Evolutionary conservation across 352 stramenopile species (phyloP), one percentile per base, ranked within the genome.

Genomic region (Globisporangium canariense): DNA sequence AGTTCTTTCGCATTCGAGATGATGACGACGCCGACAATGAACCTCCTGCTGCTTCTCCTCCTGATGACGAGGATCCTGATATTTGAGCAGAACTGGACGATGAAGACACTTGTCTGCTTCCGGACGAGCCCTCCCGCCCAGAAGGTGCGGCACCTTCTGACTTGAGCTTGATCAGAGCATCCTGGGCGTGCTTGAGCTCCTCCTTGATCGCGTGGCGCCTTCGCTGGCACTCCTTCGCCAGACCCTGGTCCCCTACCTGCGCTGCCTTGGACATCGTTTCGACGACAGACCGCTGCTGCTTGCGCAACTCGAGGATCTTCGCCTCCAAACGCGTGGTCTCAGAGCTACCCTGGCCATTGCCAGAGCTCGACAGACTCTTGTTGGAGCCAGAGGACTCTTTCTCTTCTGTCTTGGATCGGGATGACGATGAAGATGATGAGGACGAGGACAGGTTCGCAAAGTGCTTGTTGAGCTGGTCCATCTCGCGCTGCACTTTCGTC

Each of bases 401-500:
- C 18, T 79, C 73, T 47, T 81, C 65, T 4, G 13, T 54, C 38
- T 68, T 68, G 8, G 49, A 45, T 9, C 60, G 64, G 18, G 52
- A 71, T 16, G 46, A 60, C 20, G 78, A 66, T 3, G 71, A 77
- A 13, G 52, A 71, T 16, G 46, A 60, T n/a, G 78, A 66, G 3
- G 71, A 77, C n/a, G 77, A 80, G 0, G 76, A 77, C 4, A 92
- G 55, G 11, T 74, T 83, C 16, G 75, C 67, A 36, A 91, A 76
- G 50, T 93, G 85, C 58, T 88, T 85, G 54, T 83, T 91, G 47
- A 93, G 79, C 68, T 93, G 86, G 47, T 91, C 82, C 82, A 93
- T 92, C 59, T 96, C 87, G 47, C 89, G 87, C 60, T 91, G 76
- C 22, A 96, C 81, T 51, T 83, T 81, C 18, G 71, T 67, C 32